Evolutionary conservation across 2,329 filamentous ascomycete species (phyloP), one percentile per base, ranked within the genome.

Genomic region (Laburnicola sp.): DNA sequence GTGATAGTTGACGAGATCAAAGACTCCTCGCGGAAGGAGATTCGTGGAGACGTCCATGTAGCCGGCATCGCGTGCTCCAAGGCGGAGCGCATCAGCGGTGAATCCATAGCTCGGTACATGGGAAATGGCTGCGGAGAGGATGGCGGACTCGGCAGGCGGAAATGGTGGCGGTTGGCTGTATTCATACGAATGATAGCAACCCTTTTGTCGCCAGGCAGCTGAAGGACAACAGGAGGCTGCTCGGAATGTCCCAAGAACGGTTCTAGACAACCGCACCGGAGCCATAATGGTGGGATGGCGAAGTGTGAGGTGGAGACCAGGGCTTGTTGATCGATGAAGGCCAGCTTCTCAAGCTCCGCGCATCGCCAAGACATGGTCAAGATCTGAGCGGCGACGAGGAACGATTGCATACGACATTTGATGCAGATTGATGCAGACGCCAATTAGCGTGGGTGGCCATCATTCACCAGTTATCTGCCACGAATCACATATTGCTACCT

Each of bases 31-130:
- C 1, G 90, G 86, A 49, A 99, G 85, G 21, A 97, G 78, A 66
- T 91, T 92, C 7, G 89, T 85, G 52, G 89, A 92, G 51, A 93
- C 91, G 68, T 94, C 89, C 45, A 91, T 85, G 71, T 93, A 96
- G 38, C 92, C 91, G 16, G 86, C 85, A 65, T 96, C 91, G 65
- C 85, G 85, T 54, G 90, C 90, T 54, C 93, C 94, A 22, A 88
- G 82, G 37, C 83, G 82, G 7, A 99, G 80, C 0, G 92, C 80
- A 21, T 83, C 79, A 42, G 80, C 76, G 0, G 90, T 89, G 80
- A 97, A 99, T 69, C 94, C 94, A 70, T 91, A 82, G 44, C 81
- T 73, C 16, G 91, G 91, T 7, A 97, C 85, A 71, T 96, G 88
- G 27, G 76, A 70, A 63, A 94, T 84, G 16, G 92, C 88, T n/a